Evolutionary conservation across 495 filamentous ascomycete genomes (phyloP), one percentile per base, ranked within the genome.

Genomic region (Xylaria curta): DNA sequence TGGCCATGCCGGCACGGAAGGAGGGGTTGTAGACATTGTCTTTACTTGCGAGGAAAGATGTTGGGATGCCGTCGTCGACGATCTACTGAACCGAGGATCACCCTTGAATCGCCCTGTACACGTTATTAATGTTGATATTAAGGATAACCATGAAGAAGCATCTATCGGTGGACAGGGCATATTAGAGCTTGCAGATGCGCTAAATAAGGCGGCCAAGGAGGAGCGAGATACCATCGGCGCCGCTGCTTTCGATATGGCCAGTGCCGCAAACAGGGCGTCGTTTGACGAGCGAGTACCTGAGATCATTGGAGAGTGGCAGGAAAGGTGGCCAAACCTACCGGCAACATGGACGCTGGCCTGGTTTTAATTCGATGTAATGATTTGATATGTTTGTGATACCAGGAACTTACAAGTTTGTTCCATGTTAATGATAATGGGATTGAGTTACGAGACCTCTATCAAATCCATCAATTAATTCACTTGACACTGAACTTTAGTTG

Each of bases 31-130:
- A 1, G 97, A 99, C 77, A 84, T 98, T 4, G 95, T 99, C 69
- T 92, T 99, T 71, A 99, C 97, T 17, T 99, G 97, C 78, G 97
- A 99, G 79, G 97, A 99, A 81, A 87, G 95, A 58, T 99, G 97
- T 80, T 99, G 96, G 94, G 97, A 99, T 83, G 95, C 97, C 46
- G 96, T 99, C 54, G 88, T 99, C 8, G 97, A 99, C 73, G 94
- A 99, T 78, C 84, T 99, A 62, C 88, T 95, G 53, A 93, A 89
- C 72, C 89, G 97, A 72, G 95, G 94, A 13, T 88, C 91, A 0
- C 88, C 89, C 7, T 85, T 98, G 31, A 98, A 98, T 81, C 86
- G 93, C 12, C 94, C 95, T 0, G 95, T 99, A 12, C 96, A 99
- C 78, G 91, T 99, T 69, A 94, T 99, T 83, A 98, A 98, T 77